Conservation (phyloP, 441 rosid species). For the Raphanus hybrid region DNA sequence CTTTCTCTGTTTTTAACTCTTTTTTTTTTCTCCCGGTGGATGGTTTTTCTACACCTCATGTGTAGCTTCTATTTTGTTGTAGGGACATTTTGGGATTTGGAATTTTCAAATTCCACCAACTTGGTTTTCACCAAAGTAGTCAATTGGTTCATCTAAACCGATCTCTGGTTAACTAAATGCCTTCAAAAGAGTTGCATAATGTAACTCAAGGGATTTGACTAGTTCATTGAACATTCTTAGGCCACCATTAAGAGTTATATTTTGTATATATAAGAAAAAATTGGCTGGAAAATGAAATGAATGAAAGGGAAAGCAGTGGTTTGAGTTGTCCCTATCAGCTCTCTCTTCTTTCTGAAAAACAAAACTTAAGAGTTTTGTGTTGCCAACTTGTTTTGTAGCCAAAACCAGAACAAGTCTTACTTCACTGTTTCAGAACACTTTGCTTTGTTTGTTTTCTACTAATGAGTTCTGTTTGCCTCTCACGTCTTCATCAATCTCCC, state of each 20-base stretch:
- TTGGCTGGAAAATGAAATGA: slow-evolving; percentile 35
- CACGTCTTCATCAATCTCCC: slow-evolving; percentile 32
- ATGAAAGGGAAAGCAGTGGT: slow-evolving; percentile 42
- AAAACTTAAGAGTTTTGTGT: slow-evolving; percentile 32
- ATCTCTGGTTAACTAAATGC: slow-evolving; percentile 25
- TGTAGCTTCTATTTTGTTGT: slow-evolving; percentile 34
- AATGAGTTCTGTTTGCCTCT: slow-evolving; percentile 36
- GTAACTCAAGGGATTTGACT: neutral
- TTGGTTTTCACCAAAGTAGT: neutral
- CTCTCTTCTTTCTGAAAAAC: slow-evolving; percentile 38
- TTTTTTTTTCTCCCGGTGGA: neutral
- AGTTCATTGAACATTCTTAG: slow-evolving; percentile 21
- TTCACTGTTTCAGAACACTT: slow-evolving; percentile 36
- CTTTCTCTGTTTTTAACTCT: neutral
- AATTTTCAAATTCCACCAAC: slow-evolving; percentile 19
- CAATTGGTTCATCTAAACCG: slow-evolving; percentile 27
- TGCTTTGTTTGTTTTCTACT: slow-evolving; percentile 37
- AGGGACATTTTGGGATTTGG: slow-evolving; percentile 44
- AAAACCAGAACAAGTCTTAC: slow-evolving; percentile 35
- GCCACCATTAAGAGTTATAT: neutral
- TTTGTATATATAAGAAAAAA: neutral
- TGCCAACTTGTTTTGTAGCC: slow-evolving; percentile 40
- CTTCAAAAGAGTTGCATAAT: neutral
- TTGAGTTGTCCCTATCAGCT: slow-evolving; percentile 35
- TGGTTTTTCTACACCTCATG: slow-evolving; percentile 30